These are phyloP conservation scores for Eucalyptus tenuipes DNA, from an alignment of 345 rosid genomes.

Conservation along the genomic window DNA sequence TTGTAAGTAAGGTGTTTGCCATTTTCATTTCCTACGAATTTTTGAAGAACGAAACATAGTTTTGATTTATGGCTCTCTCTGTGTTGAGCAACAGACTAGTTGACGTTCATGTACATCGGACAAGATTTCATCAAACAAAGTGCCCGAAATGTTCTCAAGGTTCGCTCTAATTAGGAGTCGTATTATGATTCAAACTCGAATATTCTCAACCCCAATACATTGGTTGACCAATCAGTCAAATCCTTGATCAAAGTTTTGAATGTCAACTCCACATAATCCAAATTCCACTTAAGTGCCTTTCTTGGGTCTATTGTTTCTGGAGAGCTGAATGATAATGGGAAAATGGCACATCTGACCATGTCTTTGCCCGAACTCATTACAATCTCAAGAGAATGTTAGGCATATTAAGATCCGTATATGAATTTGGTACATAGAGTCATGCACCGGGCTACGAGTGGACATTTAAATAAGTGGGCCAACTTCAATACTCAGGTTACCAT, in stretches of 20 bases:
- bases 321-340: neutral
- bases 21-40: fast-evolving
- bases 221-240: neutral
- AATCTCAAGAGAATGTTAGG: neutral
- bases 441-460: neutral
- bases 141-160: neutral
- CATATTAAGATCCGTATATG: neutral
- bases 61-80: neutral
- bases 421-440: neutral
- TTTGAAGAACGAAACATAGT: neutral
- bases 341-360: neutral
- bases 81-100: neutral
- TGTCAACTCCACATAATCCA: neutral
- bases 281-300: neutral
- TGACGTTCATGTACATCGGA: neutral
- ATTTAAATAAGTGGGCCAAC: neutral
- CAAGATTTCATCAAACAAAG: neutral
- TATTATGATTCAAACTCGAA: neutral
- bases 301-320: neutral
- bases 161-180: neutral
- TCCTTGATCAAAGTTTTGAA: neutral
- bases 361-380: neutral
- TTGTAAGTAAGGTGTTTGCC: neutral
- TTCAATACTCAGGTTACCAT: neutral
- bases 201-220: neutral